These are phyloP conservation scores for Fusarium sp. DNA, from an alignment of 2,329 filamentous ascomycete genomes.

Conservation along the genomic window DNA sequence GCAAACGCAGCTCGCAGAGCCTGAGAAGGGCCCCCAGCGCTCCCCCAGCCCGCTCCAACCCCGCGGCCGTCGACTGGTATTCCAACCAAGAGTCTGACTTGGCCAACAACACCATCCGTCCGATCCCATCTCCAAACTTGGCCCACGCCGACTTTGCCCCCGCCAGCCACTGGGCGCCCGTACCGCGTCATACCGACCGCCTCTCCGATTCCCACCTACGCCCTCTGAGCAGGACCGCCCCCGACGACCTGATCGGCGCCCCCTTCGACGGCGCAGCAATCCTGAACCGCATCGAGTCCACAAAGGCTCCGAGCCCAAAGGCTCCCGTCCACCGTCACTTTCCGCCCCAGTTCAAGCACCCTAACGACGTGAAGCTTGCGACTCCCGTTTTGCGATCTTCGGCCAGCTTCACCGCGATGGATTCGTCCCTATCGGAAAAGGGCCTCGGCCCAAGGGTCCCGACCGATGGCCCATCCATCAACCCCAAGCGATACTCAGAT, in stretches of 20 bases:
- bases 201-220: conserved; percentile 44
- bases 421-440: conserved; percentile 53
- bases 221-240: conserved; percentile 41
- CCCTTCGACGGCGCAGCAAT: conserved; percentile 74
- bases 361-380: conserved; percentile 63
- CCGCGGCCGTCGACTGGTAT: conserved; percentile 62
- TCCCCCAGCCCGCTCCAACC: conserved; percentile 62
- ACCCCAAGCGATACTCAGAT: conserved; percentile 82
- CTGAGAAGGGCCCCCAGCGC: conserved; percentile 71
- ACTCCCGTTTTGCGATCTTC: conserved; percentile 73
- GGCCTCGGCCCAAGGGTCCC: conserved; percentile 46
- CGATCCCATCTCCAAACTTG: conserved; percentile 61
- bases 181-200: conserved; percentile 44
- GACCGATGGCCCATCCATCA: conserved; percentile 60
- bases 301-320: conserved; percentile 53
- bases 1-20: conserved; percentile 73
- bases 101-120: conserved; percentile 56
- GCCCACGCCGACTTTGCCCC: conserved; percentile 60
- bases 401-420: conserved; percentile 61
- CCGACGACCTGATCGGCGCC: conserved; percentile 73
- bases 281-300: conserved; percentile 69
- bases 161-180: conserved; percentile 47
- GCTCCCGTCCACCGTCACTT: conserved; percentile 43
- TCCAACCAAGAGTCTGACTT: conserved; percentile 47
- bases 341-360: conserved; percentile 59